Evolutionary conservation across 257 asterid species (phyloP), one percentile per base, ranked within the genome.

Genomic region (Primulina huaijiensis): DNA sequence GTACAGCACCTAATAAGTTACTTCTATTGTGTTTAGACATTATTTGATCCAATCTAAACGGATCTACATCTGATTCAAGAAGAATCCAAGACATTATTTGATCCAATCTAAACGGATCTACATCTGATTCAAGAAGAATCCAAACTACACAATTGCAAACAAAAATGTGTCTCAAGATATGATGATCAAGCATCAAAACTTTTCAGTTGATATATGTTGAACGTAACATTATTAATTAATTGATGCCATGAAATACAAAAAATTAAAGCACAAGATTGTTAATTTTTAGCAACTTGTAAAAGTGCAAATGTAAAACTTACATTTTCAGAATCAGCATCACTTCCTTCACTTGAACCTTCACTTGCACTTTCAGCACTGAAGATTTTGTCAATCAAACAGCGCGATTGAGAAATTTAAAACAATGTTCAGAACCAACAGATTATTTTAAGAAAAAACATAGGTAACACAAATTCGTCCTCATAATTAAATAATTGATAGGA

Each of bases 271-370:
- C 25, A 1, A 1, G 25, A 27, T 27, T 67, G 40, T 62, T 35
- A 62, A 10, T 53, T 38, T 65, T 19, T 25, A 55, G 60, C 34
- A 35, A 60, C 66, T 34, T 23, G 59, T 27, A 53, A 72, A 3
- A 46, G 55, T 33, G 65, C 31, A 67, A 27, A 19, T 11, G 17
- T 63, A 67, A 67, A 71, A 82, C 97, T 82, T 82, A 92, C 98
- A 80, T 85, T 86, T 75, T 85, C 94, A 68, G 97, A 94, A 79
- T 89, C 80, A 57, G 79, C 87, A 75, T 91, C 93, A 75, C 98
- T 94, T 79, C 97, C 98, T 55, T 86, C 99, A 58, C 95, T 88
- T 67, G 93, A 82, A 69, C 92, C 97, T 72, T 88, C 99, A 80
- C 96, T 91, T 59, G 74, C 95, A 73, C 96, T 91, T 72, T 88